Base-by-base conservation (phyloP, 257 asterid species). In the Gentiana dahurica region DNA sequence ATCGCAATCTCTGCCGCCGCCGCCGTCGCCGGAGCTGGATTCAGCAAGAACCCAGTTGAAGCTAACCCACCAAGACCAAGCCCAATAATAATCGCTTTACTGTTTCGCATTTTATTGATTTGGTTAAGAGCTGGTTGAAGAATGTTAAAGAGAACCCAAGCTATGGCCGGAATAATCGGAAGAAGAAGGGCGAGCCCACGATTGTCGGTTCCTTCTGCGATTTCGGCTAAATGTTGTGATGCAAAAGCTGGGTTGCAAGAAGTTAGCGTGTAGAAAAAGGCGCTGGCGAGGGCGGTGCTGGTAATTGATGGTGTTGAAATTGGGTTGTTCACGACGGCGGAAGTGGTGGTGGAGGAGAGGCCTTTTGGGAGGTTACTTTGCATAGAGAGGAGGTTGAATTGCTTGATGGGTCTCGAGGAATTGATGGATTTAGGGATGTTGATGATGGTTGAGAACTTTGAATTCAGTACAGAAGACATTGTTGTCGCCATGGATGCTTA, bases 91-190 rank as follows among this genome's bases (percentile, higher is more conserved):
- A 84, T 58, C 1, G 88, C 91, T 34, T 79, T 78, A 3, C 61
- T 12, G 79, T 61, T 81, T 73, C 89, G 77, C 91, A 87, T 87
- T 12, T 46, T 65, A 81, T 86, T 79, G 64, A 86, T 72, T 76
- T 87, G 94, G 58, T 87, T 87, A 0, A 84, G 72, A 0, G 91
- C 83, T 8, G 95, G 94, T 66, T 84, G 91, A 36, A 84, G 76
- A 8, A 83, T 86, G 75, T 86, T 86, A 81, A 58, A 86, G 0
- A 81, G 83, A 56, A 86, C 95, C 95, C 94, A 86, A 0, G 77
- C 75, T 0, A 86, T 7, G 12, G 95, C 95, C 1, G 95, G 95
- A 72, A 84, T 61, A 24, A 86, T 4, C 0, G 94, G 94, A 59
- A 86, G 49, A 49, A 86, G 68, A 43, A 86, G 86, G 12, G 90